Conservation (phyloP, 768 basidiomycete species). For the Gloeophyllum trabeum region DNA sequence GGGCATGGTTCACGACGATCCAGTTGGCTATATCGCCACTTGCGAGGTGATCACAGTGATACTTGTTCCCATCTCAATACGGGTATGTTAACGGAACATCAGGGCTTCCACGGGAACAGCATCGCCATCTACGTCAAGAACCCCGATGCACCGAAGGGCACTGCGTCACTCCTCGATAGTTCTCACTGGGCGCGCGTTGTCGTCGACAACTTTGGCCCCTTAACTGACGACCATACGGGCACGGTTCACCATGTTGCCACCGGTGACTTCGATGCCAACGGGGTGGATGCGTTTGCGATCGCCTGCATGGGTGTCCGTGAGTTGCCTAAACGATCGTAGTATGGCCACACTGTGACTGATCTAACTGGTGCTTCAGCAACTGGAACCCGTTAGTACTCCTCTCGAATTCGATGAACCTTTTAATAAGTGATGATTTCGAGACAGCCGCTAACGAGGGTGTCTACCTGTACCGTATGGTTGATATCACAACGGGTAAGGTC, state of each 20-base stretch:
- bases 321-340: too few relatives aligned
- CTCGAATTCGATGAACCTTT: background rate
- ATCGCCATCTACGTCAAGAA: constrained; percentile 12
- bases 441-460: constrained; percentile 3
- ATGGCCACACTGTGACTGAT: too few relatives aligned
- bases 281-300: constrained; percentile 10
- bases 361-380: too few relatives aligned
- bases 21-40: constrained; percentile 11
- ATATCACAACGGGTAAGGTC: constrained; percentile 8
- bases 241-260: constrained; percentile 13
- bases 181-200: constrained; percentile 11
- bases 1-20: constrained; percentile 7
- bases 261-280: constrained; percentile 6
- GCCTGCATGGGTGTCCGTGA: constrained; percentile 18
- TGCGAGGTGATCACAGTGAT: constrained; percentile 9
- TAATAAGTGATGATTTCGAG: too few relatives aligned
- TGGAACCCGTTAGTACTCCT: constrained; percentile 4
- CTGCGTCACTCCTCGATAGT: background rate
- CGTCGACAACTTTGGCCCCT: constrained; percentile 13
- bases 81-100: background rate
- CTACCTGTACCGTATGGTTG: background rate
- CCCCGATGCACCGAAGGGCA: constrained; percentile 3
- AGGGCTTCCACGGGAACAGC: constrained; percentile 13
- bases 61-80: background rate
- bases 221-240: constrained; percentile 11